Evolutionary conservation across 2,329 filamentous ascomycete genomes (phyloP).

Genomic region (Monascus ruber): DNA sequence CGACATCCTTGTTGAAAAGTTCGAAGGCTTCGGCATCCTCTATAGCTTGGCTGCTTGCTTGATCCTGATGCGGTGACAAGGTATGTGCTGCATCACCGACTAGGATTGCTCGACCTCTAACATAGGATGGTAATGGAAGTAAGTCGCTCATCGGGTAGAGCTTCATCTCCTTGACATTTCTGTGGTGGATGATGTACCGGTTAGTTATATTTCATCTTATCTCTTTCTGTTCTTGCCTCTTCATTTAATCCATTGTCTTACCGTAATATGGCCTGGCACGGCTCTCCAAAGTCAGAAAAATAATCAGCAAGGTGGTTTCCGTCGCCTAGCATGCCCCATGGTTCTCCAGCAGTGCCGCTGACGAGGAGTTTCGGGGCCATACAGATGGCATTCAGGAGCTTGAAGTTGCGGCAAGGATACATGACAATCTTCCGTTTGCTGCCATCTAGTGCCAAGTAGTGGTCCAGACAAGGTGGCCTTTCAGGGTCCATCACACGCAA

Average conservation of each 20-base stretch:
- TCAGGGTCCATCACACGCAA: neutral
- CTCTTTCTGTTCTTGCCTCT: too few relatives aligned
- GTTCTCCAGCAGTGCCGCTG: neutral
- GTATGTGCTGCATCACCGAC: slow-evolving; percentile 14
- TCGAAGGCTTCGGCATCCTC: slow-evolving; percentile 6
- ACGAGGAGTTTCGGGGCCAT: slow-evolving; percentile 4
- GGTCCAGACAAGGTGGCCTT: neutral
- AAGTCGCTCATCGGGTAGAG: slow-evolving; percentile 5
- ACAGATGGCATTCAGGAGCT: slow-evolving; percentile 4
- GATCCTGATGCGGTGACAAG: slow-evolving; percentile 12
- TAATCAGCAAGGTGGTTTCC: neutral
- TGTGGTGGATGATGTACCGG: neutral
- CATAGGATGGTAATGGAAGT: slow-evolving; percentile 7
- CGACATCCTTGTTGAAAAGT: slow-evolving; percentile 1
- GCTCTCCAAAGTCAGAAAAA: neutral
- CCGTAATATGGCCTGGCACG: neutral
- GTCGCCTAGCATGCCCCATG: slow-evolving; percentile 1
- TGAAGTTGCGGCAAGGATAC: slow-evolving; percentile 5
- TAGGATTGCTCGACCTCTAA: slow-evolving; percentile 8
- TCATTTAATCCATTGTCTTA: neutral
- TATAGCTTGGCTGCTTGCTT: slow-evolving; percentile 6
- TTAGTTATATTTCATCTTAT: neutral
- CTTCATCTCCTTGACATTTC: slow-evolving; percentile 2
- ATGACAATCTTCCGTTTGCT: slow-evolving; percentile 2
- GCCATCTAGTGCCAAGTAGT: slow-evolving; percentile 2